Evolutionary conservation across 208 protist genomes (phyloP).

Genomic region (Vickermania ingenoplastis): DNA sequence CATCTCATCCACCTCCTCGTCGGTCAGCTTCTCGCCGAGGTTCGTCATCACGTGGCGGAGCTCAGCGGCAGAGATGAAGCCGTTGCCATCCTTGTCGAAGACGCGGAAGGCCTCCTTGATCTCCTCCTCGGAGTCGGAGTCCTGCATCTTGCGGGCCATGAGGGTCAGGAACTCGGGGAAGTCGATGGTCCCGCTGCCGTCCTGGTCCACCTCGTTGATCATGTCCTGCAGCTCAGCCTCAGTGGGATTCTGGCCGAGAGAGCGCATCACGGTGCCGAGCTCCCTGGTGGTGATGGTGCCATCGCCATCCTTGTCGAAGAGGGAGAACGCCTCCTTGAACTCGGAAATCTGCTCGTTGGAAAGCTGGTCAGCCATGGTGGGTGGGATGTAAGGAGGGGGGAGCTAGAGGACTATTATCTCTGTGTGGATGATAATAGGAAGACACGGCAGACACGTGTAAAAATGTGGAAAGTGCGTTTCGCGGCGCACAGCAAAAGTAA

Average conservation of each 20-base stretch:
- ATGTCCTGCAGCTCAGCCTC: conserved; percentile 95
- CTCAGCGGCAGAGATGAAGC: conserved; percentile 91
- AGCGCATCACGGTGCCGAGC: conserved; percentile 99
- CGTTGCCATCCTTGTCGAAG: conserved; percentile 94
- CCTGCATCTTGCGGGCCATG: conserved; percentile 86
- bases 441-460: background rate
- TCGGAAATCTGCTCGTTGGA: conserved; percentile 98
- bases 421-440: background rate
- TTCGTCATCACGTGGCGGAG: conserved; percentile 93
- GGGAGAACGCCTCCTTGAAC: conserved; percentile 99
- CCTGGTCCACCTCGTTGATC: conserved; percentile 96
- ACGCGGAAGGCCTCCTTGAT: conserved; percentile 94
- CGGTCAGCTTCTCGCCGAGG: conserved; percentile 91
- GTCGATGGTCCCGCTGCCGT: conserved; percentile 93
- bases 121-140: conserved; percentile 90
- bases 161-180: conserved; percentile 91
- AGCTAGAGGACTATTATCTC: background rate
- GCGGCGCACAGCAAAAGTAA: background rate
- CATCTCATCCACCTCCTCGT: conserved; percentile 90
- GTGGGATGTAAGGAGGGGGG: background rate
- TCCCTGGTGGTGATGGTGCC: conserved; percentile 97
- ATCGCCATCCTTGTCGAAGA: conserved; percentile 97
- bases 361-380: conserved; percentile 76
- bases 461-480: background rate
- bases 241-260: conserved; percentile 95